A percentile compares a stretch with the other conserved stretches of the same genome.
These are phyloP conservation scores for Beauveria asiatica DNA, from an alignment of 2,329 filamentous ascomycete species.

Conservation along the genomic window DNA sequence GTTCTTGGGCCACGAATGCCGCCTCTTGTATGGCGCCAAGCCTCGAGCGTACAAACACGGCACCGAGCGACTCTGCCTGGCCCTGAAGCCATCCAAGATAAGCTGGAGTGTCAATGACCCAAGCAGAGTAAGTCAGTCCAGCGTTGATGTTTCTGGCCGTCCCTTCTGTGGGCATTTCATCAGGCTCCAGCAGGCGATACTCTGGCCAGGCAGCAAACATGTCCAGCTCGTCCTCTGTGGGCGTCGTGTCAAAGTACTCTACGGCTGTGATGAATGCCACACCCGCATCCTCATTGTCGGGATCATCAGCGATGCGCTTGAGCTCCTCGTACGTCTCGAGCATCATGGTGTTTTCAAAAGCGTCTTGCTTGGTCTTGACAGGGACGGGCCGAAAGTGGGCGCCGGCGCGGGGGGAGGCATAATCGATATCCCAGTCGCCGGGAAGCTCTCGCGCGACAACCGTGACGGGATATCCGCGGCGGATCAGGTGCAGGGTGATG, in stretches of 20 bases:
- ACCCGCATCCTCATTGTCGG: background rate
- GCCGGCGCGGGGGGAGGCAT: slow-evolving; percentile 1
- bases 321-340: slow-evolving; percentile 1
- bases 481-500: background rate
- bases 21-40: background rate
- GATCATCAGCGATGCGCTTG: background rate
- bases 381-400: slow-evolving; percentile 7
- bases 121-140: slow-evolving; percentile 1
- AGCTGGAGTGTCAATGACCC: background rate
- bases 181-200: background rate
- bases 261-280: background rate
- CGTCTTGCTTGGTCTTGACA: background rate
- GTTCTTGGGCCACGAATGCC: background rate
- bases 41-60: background rate
- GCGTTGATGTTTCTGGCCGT: background rate
- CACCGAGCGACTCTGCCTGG: background rate
- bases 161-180: background rate
- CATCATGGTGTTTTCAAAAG: background rate
- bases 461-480: background rate
- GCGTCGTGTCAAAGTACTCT: background rate
- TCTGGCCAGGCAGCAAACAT: background rate
- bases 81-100: slow-evolving; percentile 4
- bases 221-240: background rate
- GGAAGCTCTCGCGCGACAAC: background rate
- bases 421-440: slow-evolving; percentile 4